Evolutionary conservation across 805 yeast genomes (phyloP).

Genomic region (Suhomyces faveliae): DNA sequence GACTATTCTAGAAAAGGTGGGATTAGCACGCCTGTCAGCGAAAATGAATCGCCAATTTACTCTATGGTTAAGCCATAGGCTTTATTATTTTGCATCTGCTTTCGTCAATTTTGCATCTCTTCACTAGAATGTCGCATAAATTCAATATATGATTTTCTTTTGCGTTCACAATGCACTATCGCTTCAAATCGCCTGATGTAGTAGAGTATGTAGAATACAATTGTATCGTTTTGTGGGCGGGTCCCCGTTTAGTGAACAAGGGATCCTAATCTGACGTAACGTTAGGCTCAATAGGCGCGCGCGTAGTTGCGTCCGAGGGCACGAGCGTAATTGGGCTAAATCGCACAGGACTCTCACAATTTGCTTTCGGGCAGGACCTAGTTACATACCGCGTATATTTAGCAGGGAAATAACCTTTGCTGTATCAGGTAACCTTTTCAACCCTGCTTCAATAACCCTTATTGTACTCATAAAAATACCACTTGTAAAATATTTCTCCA

Average conservation of each 20-base stretch:
- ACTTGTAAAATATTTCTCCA: not conserved
- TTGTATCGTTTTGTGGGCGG: not conserved
- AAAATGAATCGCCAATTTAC: constrained; percentile 22
- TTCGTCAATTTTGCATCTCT: not conserved
- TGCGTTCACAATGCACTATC: not conserved
- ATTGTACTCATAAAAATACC: too few species aligned
- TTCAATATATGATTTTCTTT: not conserved
- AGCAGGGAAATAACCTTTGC: not conserved
- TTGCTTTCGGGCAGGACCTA: not conserved
- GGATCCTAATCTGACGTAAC: not conserved
- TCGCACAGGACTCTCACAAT: not conserved
- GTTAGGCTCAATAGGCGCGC: not conserved
- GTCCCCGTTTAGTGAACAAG: not conserved
- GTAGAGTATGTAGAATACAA: not conserved
- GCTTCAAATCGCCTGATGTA: not conserved
- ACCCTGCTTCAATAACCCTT: not conserved
- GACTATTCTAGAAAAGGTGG: constrained; percentile 23
- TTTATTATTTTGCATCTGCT: not conserved
- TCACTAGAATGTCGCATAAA: not conserved
- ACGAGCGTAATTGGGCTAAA: not conserved
- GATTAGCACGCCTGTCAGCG: constrained; percentile 34
- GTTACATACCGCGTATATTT: not conserved
- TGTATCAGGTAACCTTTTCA: not conserved
- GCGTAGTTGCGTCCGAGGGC: too few species aligned
- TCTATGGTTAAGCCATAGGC: constrained; percentile 5